Evolutionary conservation across 805 yeast genomes (phyloP).

Genomic region (Metschnikowia henanensis): DNA sequence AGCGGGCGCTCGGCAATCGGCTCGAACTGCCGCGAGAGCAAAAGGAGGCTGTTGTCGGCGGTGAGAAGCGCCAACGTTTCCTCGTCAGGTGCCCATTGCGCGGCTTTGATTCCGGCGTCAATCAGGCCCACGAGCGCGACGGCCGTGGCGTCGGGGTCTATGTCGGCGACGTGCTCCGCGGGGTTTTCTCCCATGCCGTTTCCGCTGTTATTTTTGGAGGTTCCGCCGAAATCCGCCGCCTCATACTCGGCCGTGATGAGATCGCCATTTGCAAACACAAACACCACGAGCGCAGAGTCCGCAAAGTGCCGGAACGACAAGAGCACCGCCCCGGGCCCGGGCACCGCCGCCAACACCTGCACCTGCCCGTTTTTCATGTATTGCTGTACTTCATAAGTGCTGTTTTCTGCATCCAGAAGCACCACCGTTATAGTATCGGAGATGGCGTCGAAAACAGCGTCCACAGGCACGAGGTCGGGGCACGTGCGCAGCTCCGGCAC

Average conservation of each 20-base stretch:
- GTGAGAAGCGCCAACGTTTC: conserved; percentile 78
- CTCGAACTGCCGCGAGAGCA: conserved; percentile 77
- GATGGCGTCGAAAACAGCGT: conserved; percentile 67
- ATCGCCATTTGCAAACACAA: conserved; percentile 76
- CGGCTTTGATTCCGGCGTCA: conserved; percentile 70
- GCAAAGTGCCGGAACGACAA: conserved; percentile 66
- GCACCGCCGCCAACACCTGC: conserved; percentile 60
- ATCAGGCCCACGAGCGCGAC: conserved; percentile 81
- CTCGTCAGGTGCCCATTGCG: conserved; percentile 90
- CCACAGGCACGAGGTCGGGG: conserved; percentile 60
- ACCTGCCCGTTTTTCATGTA: conserved; percentile 63
- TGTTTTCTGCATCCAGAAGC: conserved; percentile 52
- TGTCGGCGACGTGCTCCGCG: no score
- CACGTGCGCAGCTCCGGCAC: conserved; percentile 53
- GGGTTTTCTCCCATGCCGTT: no score
- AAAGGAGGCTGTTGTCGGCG: conserved; percentile 53
- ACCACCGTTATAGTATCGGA: conserved; percentile 72
- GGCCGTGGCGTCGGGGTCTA: conserved; percentile 43
- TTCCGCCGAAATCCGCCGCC: no score
- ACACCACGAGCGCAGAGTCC: conserved; percentile 63
- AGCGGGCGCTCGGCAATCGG: conserved; percentile 68
- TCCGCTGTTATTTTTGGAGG: no score
- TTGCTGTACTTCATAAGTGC: conserved; percentile 73
- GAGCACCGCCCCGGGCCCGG: conserved; percentile 40
- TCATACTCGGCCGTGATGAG: conserved; percentile 67